phyloP scores from a whole-genome alignment of 805 yeast species.

The Kodamaea fukazawae region DNA sequence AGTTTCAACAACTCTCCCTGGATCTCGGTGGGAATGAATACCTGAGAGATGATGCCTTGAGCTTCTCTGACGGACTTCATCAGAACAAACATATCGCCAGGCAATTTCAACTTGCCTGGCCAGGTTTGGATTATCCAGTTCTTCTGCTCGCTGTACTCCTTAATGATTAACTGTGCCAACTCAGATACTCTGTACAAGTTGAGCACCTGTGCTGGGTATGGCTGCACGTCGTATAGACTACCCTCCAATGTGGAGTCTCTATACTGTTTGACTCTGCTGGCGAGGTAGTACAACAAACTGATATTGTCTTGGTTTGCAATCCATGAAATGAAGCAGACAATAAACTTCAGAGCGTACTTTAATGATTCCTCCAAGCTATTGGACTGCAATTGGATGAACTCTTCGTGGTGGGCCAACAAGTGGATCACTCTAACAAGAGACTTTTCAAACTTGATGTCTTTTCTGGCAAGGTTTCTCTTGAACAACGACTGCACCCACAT shows the following conservation, averaged over 20 bases:
- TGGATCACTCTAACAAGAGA: slow-evolving; percentile 66
- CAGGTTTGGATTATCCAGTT: slow-evolving; percentile 74
- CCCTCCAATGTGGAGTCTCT: slow-evolving; percentile 51
- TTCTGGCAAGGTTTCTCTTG: slow-evolving; percentile 29
- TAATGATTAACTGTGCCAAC: slow-evolving; percentile 62
- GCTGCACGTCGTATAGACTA: slow-evolving; percentile 21
- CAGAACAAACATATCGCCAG: slow-evolving; percentile 67
- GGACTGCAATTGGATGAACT: slow-evolving; percentile 45
- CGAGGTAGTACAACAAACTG: slow-evolving; percentile 69
- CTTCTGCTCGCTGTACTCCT: slow-evolving; percentile 53
- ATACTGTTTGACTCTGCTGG: slow-evolving; percentile 77
- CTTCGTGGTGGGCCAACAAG: slow-evolving; percentile 71
- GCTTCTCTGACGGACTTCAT: slow-evolving; percentile 58
- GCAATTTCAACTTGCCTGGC: slow-evolving; percentile 73
- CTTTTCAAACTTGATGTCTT: slow-evolving; percentile 57
- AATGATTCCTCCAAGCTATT: slow-evolving; percentile 40
- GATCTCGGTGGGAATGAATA: slow-evolving; percentile 52
- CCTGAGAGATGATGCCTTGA: slow-evolving; percentile 50
- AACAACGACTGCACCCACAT: slow-evolving; percentile 73
- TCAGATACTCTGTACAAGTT: slow-evolving; percentile 70
- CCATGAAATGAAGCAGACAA: slow-evolving; percentile 56
- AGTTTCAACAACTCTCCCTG: slow-evolving; percentile 33
- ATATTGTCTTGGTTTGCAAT: slow-evolving; percentile 66
- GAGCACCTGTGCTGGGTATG: slow-evolving; percentile 22
- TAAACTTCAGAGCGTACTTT: slow-evolving; percentile 55